Conservation (phyloP, 139 green algal genomes). For the Edaphochlamys debaryana region DNA sequence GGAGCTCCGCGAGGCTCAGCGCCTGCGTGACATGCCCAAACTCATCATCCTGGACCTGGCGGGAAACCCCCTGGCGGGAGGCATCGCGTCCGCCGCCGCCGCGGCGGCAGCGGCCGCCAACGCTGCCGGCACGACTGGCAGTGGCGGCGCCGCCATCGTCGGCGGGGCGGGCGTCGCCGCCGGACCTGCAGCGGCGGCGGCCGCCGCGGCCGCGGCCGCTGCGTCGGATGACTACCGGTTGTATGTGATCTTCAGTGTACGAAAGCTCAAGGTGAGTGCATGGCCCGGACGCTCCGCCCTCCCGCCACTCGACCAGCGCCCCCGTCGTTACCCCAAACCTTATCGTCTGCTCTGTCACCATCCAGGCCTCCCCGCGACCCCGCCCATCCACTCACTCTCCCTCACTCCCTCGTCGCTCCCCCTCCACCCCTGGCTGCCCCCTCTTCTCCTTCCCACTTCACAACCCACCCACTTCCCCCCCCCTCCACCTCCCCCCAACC, state of each 20-base stretch:
- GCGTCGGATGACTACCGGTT: conserved; percentile 66
- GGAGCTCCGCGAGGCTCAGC: conserved; percentile 69
- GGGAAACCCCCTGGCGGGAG: conserved; percentile 44
- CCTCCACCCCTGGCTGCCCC: neutral
- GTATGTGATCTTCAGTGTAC: conserved; percentile 73
- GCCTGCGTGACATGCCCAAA: conserved; percentile 68
- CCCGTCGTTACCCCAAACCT: too few species aligned
- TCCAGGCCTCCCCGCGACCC: too few species aligned
- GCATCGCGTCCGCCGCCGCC: conserved; percentile 13
- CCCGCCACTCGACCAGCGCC: too few species aligned
- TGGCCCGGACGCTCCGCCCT: too few species aligned
- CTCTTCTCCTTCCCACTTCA: neutral
- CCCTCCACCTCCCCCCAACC: neutral
- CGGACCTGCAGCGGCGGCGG: neutral
- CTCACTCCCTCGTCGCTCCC: too few species aligned
- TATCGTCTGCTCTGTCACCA: too few species aligned
- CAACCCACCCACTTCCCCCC: neutral
- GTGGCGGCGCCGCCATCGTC: neutral
- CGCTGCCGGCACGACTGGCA: neutral
- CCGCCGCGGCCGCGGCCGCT: neutral
- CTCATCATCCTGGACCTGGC: conserved; percentile 82
- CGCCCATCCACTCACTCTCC: too few species aligned
- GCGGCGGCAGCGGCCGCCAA: conserved; percentile 18
- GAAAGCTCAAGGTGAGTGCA: conserved; percentile 72
- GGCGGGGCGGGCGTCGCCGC: neutral